A percentile compares a stretch with the other conserved stretches of the same genome.
phyloP scores from a whole-genome alignment of 2,329 filamentous ascomycete species.

The Colletotrichum endophyticum region DNA sequence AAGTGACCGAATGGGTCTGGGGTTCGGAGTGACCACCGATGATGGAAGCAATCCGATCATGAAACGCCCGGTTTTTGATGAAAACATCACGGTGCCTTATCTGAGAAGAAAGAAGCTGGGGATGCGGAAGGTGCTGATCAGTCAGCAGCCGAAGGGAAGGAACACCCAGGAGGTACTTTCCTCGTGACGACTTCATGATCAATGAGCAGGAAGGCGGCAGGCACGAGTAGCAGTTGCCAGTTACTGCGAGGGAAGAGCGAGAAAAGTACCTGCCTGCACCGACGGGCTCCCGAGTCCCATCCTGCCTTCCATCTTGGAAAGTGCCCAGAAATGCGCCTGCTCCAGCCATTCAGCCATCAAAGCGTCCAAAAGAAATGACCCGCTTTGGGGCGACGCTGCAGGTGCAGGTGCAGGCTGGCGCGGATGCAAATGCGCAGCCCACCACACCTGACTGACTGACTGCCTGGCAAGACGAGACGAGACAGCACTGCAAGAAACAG shows the following conservation, averaged over 20 bases:
- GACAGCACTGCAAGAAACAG: not conserved
- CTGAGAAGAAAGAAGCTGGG: not conserved
- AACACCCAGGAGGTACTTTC: not conserved
- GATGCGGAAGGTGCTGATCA: not conserved
- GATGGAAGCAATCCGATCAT: slow-evolving; percentile 2
- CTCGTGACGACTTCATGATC: not conserved
- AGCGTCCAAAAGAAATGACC: not conserved
- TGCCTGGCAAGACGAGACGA: not conserved
- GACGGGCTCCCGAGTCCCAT: not conserved
- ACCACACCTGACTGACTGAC: not conserved
- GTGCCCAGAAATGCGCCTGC: not conserved
- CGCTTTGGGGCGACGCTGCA: not conserved
- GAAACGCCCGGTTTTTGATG: not conserved
- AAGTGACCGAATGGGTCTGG: not conserved
- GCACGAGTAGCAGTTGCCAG: not conserved
- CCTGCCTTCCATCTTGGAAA: not conserved
- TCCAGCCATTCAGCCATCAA: not conserved
- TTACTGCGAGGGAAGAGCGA: not conserved
- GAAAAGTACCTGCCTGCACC: not conserved
- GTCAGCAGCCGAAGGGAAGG: not conserved
- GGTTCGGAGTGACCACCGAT: not conserved
- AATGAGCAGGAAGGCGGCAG: not conserved
- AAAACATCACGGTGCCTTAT: not conserved
- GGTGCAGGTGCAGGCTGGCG: not conserved
- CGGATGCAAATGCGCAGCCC: not conserved